Conservation (phyloP, 331 rosid genomes). For the Pyracantha coccinea region DNA sequence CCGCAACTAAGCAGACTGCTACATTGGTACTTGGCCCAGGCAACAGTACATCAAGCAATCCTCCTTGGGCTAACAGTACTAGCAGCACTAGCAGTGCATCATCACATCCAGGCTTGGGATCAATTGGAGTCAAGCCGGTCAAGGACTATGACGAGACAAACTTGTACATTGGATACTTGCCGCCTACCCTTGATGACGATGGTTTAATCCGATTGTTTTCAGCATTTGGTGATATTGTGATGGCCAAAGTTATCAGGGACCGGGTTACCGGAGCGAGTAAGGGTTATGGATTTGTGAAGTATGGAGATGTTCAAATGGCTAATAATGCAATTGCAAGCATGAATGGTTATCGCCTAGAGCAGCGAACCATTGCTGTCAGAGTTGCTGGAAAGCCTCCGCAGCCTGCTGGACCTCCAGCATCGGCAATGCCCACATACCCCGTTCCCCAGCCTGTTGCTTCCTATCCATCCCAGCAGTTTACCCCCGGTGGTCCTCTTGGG, state of each 20-base stretch:
- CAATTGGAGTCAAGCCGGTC: constrained; percentile 46
- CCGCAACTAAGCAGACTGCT: constrained; percentile 55
- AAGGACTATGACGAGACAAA: constrained; percentile 94
- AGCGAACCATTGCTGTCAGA: constrained; percentile 92
- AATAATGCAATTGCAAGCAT: constrained; percentile 76
- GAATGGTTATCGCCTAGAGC: constrained; percentile 93
- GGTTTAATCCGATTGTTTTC: constrained; percentile 76
- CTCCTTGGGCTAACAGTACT: constrained; percentile 84
- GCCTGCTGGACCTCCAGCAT: constrained; percentile 76
- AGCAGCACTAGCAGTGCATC: constrained; percentile 26
- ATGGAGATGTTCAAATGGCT: constrained; percentile 87
- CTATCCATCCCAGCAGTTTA: constrained; percentile 88
- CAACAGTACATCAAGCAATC: constrained; percentile 54
- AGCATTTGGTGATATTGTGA: constrained; percentile 92
- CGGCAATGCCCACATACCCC: constrained; percentile 70
- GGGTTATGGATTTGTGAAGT: constrained; percentile 95
- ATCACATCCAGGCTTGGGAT: constrained; percentile 66
- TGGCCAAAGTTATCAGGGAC: constrained; percentile 95
- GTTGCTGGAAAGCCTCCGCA: constrained; percentile 99
- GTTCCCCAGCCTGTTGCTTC: constrained; percentile 58
- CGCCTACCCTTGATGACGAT: constrained; percentile 92
- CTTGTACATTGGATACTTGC: constrained; percentile 92
- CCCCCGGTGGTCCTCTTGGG: constrained; percentile 65
- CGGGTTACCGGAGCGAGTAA: constrained; percentile 77
- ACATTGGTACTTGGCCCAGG: constrained; percentile 81